Base-by-base conservation (phyloP, 306 rosid genomes). In the Corylus heterophylla region DNA sequence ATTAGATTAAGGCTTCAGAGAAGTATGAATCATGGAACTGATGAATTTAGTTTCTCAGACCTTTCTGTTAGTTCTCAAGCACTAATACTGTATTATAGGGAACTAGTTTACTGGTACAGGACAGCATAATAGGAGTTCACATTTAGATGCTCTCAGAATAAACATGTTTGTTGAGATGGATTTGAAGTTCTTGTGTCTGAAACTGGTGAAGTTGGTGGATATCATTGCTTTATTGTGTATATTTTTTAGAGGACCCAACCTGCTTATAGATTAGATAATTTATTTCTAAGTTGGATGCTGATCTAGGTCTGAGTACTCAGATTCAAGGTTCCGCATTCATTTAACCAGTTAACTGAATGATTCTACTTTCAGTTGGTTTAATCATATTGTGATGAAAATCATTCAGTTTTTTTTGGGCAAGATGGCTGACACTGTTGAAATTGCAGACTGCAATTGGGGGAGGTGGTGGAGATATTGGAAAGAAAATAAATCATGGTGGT, bases 401-500 rank as follows among this genome's bases (percentile, higher is more conserved):
- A 7, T 67, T 27, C 56, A 14, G 44, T 58, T 74, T 42, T 8
- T 63, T 50, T 64, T 50, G 62, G 20, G 39, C 45, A 20, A 45
- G 13, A 48, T 80, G 29, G 45, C 71, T 70, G 76, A 81, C 55
- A 76, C 20, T 14, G 45, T 73, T 68, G 68, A 51, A 29, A 12
- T 73, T 79, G 83, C 91, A 96, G 99, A 84, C 92, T 80, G 97
- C 91, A 31, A 9, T 84, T 73, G 99, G 99, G 78, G 99, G 99
- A 85, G 96, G 98, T 31, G 91, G 97, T 37, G 99, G 99, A 78
- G 89, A 78, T 87, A 91, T 90, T 80, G 99, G 99, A 80, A 96
- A 96, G 89, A 93, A 69, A 69, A 85, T 91, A 83, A 91, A 85
- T 83, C 76, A 83, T 81, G 99, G 99, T 76, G 99, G 99, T 73